Conservation (phyloP, 1,284 basidiomycete genomes). For the Neolentinus lepideus region DNA sequence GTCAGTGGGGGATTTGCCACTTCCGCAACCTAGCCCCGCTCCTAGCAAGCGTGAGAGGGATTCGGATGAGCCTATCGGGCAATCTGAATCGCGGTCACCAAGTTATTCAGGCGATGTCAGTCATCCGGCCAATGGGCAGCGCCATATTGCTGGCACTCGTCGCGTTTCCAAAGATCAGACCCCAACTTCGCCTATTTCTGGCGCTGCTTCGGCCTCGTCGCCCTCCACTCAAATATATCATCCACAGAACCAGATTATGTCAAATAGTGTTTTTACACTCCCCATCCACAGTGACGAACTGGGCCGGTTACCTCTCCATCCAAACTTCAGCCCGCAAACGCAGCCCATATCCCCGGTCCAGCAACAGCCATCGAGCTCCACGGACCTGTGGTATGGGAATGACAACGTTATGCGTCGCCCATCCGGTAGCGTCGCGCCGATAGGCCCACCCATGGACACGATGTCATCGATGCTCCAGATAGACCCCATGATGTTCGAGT, state of each 20-base stretch:
- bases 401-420: neutral
- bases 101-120: neutral
- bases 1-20: slow-evolving; percentile 55
- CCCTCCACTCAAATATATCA: neutral
- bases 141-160: slow-evolving; percentile 25
- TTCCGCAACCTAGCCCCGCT: slow-evolving; percentile 43
- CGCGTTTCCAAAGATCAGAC: slow-evolving; percentile 19
- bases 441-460: neutral
- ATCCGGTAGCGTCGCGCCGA: neutral
- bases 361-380: neutral
- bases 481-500: neutral
- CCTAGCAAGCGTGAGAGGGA: slow-evolving; percentile 57
- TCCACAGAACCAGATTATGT: neutral
- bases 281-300: slow-evolving; percentile 58
- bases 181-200: slow-evolving; percentile 5
- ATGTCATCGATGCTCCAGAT: slow-evolving; percentile 1
- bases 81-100: neutral
- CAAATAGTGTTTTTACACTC: slow-evolving; percentile 21
- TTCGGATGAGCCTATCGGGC: slow-evolving; percentile 31
- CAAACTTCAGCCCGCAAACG: slow-evolving; percentile 4
- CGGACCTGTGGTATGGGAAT: neutral
- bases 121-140: slow-evolving; percentile 11
- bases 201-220: slow-evolving; percentile 11
- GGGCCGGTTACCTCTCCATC: slow-evolving; percentile 44
- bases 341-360: neutral